Conservation (phyloP, 371 early-diverging fungal genomes). For the Mucor saturninus region DNA sequence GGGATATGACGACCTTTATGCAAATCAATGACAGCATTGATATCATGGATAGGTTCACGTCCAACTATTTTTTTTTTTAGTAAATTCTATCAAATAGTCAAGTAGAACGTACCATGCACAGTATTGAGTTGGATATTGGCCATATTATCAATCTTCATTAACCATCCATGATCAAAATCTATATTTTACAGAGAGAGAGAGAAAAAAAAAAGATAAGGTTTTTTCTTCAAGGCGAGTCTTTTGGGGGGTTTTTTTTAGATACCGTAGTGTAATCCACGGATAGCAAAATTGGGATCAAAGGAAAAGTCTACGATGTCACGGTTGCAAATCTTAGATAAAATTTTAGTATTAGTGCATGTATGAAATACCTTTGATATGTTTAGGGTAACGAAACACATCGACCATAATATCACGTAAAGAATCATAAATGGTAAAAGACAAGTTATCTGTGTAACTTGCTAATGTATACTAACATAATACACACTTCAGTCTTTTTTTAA, state of each 20-base stretch:
- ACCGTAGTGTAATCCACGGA: slow-evolving; percentile 69
- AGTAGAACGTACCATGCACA: slow-evolving; percentile 45
- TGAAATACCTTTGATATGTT: slow-evolving; percentile 40
- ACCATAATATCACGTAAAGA: slow-evolving; percentile 62
- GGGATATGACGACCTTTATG: slow-evolving; percentile 67
- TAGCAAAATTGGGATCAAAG: slow-evolving; percentile 67
- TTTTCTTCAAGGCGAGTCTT: too few species aligned
- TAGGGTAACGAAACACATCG: slow-evolving; percentile 60
- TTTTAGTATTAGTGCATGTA: too few species aligned
- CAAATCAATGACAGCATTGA: slow-evolving; percentile 52
- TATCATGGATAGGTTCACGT: slow-evolving; percentile 55
- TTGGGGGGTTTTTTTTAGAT: too few species aligned
- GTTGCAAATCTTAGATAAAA: too few species aligned
- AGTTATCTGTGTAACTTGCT: slow-evolving; percentile 62
- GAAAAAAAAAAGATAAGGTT: background rate
- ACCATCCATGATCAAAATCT: slow-evolving; percentile 67
- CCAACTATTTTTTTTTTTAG: slow-evolving; percentile 34
- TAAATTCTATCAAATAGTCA: background rate
- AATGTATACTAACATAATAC: slow-evolving; percentile 56
- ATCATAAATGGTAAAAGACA: slow-evolving; percentile 63
- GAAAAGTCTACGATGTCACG: slow-evolving; percentile 31
- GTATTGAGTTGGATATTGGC: slow-evolving; percentile 70
- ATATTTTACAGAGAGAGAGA: background rate
- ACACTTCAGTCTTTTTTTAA: too few species aligned
- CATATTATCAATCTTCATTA: slow-evolving; percentile 71